These are phyloP conservation scores for Rhizophagus sp. DNA, from an alignment of 192 early-diverging fungal species.

Conservation along the genomic window DNA sequence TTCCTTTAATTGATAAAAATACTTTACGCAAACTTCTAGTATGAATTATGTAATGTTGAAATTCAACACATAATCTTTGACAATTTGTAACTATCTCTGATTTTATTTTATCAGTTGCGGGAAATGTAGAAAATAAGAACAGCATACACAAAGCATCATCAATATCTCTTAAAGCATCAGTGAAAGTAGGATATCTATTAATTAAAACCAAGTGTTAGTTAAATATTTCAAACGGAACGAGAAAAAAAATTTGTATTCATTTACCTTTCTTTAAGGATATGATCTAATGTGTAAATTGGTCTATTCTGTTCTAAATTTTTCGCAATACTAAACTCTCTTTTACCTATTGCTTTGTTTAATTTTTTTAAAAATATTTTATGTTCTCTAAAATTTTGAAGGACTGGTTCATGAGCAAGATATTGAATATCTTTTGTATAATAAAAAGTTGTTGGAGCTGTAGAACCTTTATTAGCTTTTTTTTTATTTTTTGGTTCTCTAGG, in stretches of 20 bases:
- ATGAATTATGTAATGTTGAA: constrained; percentile 88
- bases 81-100: constrained; percentile 68
- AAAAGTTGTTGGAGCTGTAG: constrained; percentile 79
- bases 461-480: constrained; percentile 91
- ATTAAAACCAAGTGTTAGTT: not conserved
- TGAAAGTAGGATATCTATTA: constrained; percentile 87
- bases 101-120: constrained; percentile 63
- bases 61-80: constrained; percentile 85
- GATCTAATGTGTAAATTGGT: constrained; percentile 89
- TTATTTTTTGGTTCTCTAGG: constrained; percentile 93
- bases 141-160: constrained; percentile 99
- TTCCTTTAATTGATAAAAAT: constrained; percentile 98
- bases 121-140: constrained; percentile 90
- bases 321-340: constrained; percentile 76
- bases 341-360: constrained; percentile 83
- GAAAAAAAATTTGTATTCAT: not conserved
- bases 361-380: constrained; percentile 87
- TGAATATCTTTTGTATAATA: constrained; percentile 98
- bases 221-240: not conserved
- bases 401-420: constrained; percentile 91
- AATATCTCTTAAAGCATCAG: constrained; percentile 90
- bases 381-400: constrained; percentile 89
- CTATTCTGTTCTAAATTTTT: constrained; percentile 73
- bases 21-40: constrained; percentile 79
- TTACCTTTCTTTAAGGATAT: constrained; percentile 90